phyloP scores from a whole-genome alignment of 2,329 filamentous ascomycete genomes.

The Colletotrichum salicis region DNA sequence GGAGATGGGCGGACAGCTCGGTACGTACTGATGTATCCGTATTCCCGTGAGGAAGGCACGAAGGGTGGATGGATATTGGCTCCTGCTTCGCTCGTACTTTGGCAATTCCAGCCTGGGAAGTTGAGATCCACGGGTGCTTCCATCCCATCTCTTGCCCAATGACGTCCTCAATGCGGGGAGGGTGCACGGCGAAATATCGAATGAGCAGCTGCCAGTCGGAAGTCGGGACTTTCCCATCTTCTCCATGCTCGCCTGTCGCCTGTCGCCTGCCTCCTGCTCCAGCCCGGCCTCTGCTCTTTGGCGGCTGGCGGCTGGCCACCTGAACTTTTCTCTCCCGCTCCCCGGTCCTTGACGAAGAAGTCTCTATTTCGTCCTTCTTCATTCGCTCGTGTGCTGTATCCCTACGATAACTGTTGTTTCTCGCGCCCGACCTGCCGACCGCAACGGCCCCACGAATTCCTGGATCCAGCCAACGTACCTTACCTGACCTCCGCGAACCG shows the following conservation, averaged over 20 bases:
- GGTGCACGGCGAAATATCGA: neutral
- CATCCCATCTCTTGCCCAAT: conserved; percentile 8
- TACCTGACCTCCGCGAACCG: neutral
- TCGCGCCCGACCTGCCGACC: neutral
- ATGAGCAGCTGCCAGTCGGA: neutral
- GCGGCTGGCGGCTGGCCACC: too few relatives aligned
- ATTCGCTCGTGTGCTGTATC: neutral
- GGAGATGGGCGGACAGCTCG: neutral
- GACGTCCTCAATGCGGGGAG: conserved; percentile 18
- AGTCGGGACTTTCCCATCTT: neutral
- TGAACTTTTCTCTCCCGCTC: neutral
- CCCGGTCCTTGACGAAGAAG: neutral
- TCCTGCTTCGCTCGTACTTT: neutral
- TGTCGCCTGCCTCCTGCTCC: too few relatives aligned
- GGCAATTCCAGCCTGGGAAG: neutral
- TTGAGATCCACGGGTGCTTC: neutral
- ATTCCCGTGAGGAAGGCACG: too few relatives aligned
- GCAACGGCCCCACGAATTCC: neutral
- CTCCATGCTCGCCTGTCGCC: neutral
- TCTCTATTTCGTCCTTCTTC: neutral
- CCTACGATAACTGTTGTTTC: neutral
- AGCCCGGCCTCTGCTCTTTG: too few relatives aligned
- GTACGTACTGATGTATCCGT: neutral
- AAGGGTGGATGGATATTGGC: neutral
- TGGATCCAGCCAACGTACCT: neutral